These are phyloP conservation scores for Fusarium musae DNA, from an alignment of 2,329 filamentous ascomycete species.

Conservation along the genomic window DNA sequence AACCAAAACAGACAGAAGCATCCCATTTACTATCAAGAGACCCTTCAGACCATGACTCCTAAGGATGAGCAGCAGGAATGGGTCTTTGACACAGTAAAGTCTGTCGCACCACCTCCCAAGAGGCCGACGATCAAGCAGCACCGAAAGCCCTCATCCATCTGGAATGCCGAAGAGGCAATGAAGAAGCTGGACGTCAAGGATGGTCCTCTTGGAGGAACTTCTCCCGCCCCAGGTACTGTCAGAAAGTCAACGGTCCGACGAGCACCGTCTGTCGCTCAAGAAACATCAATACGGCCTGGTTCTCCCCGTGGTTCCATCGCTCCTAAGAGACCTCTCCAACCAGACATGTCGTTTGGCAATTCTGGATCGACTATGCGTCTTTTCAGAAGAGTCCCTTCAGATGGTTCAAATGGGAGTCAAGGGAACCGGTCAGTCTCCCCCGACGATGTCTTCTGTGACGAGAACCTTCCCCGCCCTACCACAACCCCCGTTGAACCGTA, in stretches of 20 bases:
- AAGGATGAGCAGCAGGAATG: conserved; percentile 83
- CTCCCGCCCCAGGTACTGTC: conserved; percentile 65
- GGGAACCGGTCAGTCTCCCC: conserved; percentile 50
- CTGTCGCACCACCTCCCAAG: conserved; percentile 64
- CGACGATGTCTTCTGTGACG: conserved; percentile 63
- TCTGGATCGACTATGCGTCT: conserved; percentile 90
- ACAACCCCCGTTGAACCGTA: conserved; percentile 63
- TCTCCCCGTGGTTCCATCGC: conserved; percentile 58
- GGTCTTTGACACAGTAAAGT: conserved; percentile 95
- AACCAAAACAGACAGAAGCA: conserved; percentile 75
- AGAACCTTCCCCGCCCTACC: conserved; percentile 69
- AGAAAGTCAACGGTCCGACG: conserved; percentile 68
- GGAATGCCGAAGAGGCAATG: conserved; percentile 69
- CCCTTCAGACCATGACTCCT: conserved; percentile 76
- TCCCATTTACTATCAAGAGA: conserved; percentile 92
- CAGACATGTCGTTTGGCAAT: conserved; percentile 95
- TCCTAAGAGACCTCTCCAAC: conserved; percentile 81
- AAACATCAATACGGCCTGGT: conserved; percentile 49
- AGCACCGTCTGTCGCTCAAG: conserved; percentile 56
- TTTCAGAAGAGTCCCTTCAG: conserved; percentile 86
- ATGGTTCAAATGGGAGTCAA: conserved; percentile 63
- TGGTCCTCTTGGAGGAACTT: conserved; percentile 66
- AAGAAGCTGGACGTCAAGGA: conserved; percentile 71
- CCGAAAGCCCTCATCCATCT: conserved; percentile 67
- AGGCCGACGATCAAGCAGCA: conserved; percentile 62